A percentile compares a stretch with the other conserved stretches of the same genome.
phyloP scores from a whole-genome alignment of 306 rosid genomes.

The Lathyrus tuberosus region DNA sequence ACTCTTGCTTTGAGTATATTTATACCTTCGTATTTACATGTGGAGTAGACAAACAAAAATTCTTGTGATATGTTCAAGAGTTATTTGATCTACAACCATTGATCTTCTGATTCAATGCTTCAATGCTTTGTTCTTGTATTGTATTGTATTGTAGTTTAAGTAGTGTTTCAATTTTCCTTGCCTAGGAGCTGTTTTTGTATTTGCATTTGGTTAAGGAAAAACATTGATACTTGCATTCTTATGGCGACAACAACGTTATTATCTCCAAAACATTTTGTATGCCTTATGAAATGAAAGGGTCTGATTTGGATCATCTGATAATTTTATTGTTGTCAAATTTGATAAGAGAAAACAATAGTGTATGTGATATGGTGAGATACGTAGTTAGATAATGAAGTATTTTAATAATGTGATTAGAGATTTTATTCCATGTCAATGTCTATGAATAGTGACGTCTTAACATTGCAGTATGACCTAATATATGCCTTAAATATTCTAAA shows the following conservation, averaged over 20 bases:
- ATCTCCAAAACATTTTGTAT: constrained; percentile 22
- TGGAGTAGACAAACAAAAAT: constrained; percentile 51
- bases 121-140: constrained; percentile 32
- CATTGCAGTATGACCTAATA: background rate
- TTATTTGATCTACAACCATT: constrained; percentile 43
- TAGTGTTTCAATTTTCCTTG: constrained; percentile 45
- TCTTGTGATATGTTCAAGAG: constrained; percentile 48
- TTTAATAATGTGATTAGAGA: background rate
- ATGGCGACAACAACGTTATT: constrained; percentile 26
- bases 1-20: constrained; percentile 48
- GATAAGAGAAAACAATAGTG: background rate
- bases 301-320: constrained; percentile 4
- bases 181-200: constrained; percentile 38
- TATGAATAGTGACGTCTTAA: background rate
- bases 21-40: constrained; percentile 50
- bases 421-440: background rate
- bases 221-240: constrained; percentile 1
- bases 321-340: background rate
- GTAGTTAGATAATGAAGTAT: background rate
- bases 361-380: background rate
- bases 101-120: constrained; percentile 30
- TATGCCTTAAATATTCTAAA: background rate
- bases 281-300: background rate
- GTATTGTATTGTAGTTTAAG: constrained; percentile 34
- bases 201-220: constrained; percentile 25